A percentile compares a stretch with the other conserved stretches of the same genome.
Evolutionary conservation across 495 filamentous ascomycete genomes (phyloP).

Genomic region (Annulohypoxylon nitens): DNA sequence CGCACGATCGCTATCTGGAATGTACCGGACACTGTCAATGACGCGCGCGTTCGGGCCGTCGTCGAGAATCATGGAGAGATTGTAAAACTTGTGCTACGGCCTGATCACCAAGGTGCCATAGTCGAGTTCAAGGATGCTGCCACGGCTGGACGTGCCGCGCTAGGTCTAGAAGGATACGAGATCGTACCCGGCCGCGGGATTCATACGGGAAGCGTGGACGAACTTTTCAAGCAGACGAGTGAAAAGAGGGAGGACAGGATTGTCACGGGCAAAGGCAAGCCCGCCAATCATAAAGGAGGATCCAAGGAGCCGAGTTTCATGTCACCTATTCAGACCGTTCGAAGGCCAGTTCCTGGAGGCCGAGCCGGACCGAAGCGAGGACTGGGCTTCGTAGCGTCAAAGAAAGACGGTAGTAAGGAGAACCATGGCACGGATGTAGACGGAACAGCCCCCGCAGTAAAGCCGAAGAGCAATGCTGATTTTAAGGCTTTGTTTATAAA

Average conservation of each 20-base stretch:
- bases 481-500: conserved; percentile 81
- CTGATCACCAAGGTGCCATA: conserved; percentile 87
- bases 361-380: conserved; percentile 70
- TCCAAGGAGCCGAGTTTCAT: conserved; percentile 54
- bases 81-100: conserved; percentile 76
- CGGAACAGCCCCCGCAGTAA: conserved; percentile 48
- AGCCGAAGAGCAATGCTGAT: conserved; percentile 85
- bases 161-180: conserved; percentile 79
- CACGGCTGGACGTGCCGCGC: conserved; percentile 77
- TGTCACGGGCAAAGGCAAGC: conserved; percentile 58
- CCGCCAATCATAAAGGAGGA: conserved; percentile 55
- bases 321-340: conserved; percentile 65
- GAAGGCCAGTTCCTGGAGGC: conserved; percentile 66
- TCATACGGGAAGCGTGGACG: conserved; percentile 73
- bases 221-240: conserved; percentile 73
- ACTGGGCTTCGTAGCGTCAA: conserved; percentile 57
- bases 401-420: conserved; percentile 55
- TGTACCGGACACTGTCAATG: conserved; percentile 79
- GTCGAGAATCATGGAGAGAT: conserved; percentile 73
- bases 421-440: conserved; percentile 13
- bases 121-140: conserved; percentile 81
- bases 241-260: conserved; percentile 67
- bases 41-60: conserved; percentile 73
- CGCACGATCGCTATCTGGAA: conserved; percentile 74
- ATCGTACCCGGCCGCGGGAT: conserved; percentile 74